Percentiles rank a stretch among this genome's conserved stretches.
These are phyloP conservation scores for Crucihimalaya himalaica DNA, from an alignment of 345 rosid genomes.

Conservation along the genomic window DNA sequence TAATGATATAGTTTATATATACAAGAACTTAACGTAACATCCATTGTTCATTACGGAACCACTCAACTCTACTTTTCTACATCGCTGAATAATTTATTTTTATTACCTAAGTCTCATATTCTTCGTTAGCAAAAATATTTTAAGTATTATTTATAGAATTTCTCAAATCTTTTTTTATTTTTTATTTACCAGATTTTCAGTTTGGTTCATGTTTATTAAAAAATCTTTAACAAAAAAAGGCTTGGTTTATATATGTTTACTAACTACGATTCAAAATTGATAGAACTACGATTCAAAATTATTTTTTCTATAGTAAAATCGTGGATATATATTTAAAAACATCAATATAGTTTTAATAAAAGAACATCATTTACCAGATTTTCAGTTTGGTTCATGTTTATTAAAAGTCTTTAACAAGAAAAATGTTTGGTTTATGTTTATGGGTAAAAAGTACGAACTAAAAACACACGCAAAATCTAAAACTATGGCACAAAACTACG, in stretches of 20 bases:
- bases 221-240: neutral
- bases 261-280: neutral
- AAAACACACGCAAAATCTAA: no score
- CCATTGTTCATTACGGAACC: neutral
- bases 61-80: neutral
- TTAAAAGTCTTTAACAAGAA: no score
- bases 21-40: neutral
- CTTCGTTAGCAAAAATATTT: neutral
- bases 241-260: no score
- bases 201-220: neutral
- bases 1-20: neutral
- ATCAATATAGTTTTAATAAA: neutral
- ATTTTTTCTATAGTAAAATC: neutral
- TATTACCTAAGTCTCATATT: neutral
- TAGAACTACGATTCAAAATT: neutral
- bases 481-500: no score
- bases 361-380: no score
- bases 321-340: neutral
- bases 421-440: no score
- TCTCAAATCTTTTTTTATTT: neutral
- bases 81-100: neutral
- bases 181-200: neutral
- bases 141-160: neutral
- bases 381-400: no score
- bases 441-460: no score